Evolutionary conservation across 495 filamentous ascomycete species (phyloP).

Genomic region (Hypomontagnella submonticulosa): DNA sequence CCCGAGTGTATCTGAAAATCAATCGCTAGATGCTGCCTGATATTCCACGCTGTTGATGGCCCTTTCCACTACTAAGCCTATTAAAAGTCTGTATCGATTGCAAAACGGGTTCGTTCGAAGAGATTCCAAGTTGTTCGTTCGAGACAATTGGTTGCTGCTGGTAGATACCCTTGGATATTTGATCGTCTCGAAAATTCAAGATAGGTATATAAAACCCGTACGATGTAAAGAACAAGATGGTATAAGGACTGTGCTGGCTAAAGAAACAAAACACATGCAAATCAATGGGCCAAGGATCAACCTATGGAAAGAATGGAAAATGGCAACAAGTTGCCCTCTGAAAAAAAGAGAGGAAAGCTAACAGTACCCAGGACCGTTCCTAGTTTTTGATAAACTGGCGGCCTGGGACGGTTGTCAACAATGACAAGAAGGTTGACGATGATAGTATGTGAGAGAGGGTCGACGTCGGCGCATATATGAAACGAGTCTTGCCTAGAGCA

Average conservation of each 20-base stretch:
- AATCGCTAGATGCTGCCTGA: conserved; percentile 43
- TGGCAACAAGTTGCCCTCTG: conserved; percentile 39
- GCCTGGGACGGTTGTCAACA: conserved; percentile 24
- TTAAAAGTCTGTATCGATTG: conserved; percentile 38
- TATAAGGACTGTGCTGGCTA: conserved; percentile 19
- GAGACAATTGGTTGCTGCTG: conserved; percentile 8
- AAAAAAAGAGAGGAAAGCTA: conserved; percentile 29
- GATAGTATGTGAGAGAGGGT: conserved; percentile 30
- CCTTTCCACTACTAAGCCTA: conserved; percentile 18
- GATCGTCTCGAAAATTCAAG: conserved; percentile 22
- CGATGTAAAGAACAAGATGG: conserved; percentile 18
- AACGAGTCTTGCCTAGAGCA: conserved; percentile 41
- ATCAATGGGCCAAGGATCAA: conserved; percentile 61
- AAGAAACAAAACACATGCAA: conserved; percentile 41
- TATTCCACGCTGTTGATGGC: conserved; percentile 26
- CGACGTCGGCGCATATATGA: conserved; percentile 47
- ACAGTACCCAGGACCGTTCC: conserved; percentile 23
- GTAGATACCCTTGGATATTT: conserved; percentile 25
- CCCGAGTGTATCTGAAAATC: conserved; percentile 29
- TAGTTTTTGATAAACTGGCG: conserved; percentile 17
- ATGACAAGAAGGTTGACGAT: conserved; percentile 42
- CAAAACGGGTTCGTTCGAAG: conserved; percentile 23
- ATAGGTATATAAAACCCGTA: conserved; percentile 19
- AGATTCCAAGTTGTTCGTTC: conserved; percentile 23
- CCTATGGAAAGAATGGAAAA: conserved; percentile 60